Base-by-base conservation (phyloP, 306 rosid genomes). In the Pueraria montana region DNA sequence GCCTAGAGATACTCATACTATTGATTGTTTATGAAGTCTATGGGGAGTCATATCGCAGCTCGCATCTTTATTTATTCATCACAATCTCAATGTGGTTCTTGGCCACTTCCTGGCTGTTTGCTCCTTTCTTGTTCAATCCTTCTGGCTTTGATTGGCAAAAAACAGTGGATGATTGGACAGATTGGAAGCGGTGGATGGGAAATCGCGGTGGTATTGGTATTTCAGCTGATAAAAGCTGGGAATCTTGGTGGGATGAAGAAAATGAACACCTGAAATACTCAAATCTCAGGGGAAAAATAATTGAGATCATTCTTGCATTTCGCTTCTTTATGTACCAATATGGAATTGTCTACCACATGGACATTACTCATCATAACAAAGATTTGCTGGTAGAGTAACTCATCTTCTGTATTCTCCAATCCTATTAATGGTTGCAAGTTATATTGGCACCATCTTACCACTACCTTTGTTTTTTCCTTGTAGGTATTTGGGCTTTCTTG, bases 131-230 rank as follows among this genome's bases (percentile, higher is more conserved):
- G 84, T 94, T 96, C 87, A 92, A 94, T 82, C 99, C 99, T 10
- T 96, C 97, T 63, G 94, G 95, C 48, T 96, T 96, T 83, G 98
- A 96, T 66, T 96, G 99, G 99, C 99, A 96, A 89, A 93, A 96
- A 80, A 96, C 98, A 11, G 98, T 96, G 80, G 98, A 96, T 45
- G 99, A 96, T 85, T 96, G 98, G 98, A 85, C 97, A 16, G 99
- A 94, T 78, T 96, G 98, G 98, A 96, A 94, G 85, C 88, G 97
- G 63, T 96, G 99, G 98, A 96, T 96, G 99, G 98, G 97, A 86
- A 96, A 96, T 71, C 96, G 99, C 42, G 98, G 99, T 59, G 97
- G 97, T 63, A 96, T 94, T 52, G 99, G 99, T 79, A 96, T 94
- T 73, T 23, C 89, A 21, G 80, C 90, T 50, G 91, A 96, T 48